Evolutionary conservation across 2,329 filamentous ascomycete genomes (phyloP).

Genomic region (Colletotrichum higginsianum): DNA sequence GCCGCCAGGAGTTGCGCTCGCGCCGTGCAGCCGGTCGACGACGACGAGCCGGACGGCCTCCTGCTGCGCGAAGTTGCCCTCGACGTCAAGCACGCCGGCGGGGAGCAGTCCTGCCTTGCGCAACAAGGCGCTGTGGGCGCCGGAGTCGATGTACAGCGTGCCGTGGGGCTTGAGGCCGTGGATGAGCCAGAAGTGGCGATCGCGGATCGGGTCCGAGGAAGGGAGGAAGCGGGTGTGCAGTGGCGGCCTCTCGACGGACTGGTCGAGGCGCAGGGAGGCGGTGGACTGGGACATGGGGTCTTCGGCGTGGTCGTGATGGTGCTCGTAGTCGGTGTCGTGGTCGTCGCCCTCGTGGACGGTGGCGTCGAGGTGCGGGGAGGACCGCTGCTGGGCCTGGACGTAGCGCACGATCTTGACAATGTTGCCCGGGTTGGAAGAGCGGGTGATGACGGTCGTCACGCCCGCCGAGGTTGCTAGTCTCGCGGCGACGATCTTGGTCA

Average conservation of each 20-base stretch:
- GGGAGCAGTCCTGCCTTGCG: constrained; percentile 91
- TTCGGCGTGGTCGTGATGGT: constrained; percentile 49
- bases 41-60: constrained; percentile 92
- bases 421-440: constrained; percentile 93
- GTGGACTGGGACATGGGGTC: constrained; percentile 58
- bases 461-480: constrained; percentile 93
- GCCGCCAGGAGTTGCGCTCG: constrained; percentile 53
- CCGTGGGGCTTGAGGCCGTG: constrained; percentile 93
- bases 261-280: constrained; percentile 58
- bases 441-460: constrained; percentile 95
- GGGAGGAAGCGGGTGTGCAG: constrained; percentile 95
- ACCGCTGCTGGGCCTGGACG: constrained; percentile 69
- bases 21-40: constrained; percentile 70
- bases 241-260: constrained; percentile 64
- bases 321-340: constrained; percentile 39
- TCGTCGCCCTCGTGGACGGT: constrained; percentile 40
- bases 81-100: constrained; percentile 91
- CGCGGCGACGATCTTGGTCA: constrained; percentile 96
- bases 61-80: constrained; percentile 90
- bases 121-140: constrained; percentile 84
- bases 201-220: constrained; percentile 85
- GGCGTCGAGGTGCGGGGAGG: constrained; percentile 46
- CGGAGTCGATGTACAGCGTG: constrained; percentile 92
- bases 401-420: constrained; percentile 89
- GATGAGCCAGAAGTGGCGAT: constrained; percentile 97